Conservation (phyloP, 768 basidiomycete species). For the Calocera viscosa region DNA sequence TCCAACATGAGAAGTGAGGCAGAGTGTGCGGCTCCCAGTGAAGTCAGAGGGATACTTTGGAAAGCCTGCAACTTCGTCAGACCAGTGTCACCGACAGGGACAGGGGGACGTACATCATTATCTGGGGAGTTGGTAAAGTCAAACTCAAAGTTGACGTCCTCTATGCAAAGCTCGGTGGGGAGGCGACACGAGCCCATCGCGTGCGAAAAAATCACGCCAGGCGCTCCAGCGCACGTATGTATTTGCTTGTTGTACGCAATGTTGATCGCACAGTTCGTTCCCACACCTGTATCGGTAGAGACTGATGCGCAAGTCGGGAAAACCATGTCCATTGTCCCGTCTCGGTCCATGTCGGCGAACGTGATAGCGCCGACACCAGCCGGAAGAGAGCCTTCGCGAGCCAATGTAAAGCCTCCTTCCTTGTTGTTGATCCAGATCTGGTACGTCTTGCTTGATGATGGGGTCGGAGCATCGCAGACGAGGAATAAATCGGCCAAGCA, state of each 20-base stretch:
- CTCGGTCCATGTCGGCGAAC: constrained; percentile 89
- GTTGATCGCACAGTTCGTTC: constrained; percentile 68
- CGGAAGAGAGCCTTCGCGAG: constrained; percentile 57
- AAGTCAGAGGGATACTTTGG: constrained; percentile 48
- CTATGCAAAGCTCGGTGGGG: constrained; percentile 67
- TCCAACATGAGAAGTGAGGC: constrained; percentile 59
- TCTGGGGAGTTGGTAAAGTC: constrained; percentile 41
- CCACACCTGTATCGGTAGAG: constrained; percentile 56
- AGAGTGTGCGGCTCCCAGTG: constrained; percentile 21
- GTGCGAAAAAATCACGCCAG: constrained; percentile 38
- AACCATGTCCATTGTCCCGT: constrained; percentile 92
- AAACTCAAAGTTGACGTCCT: constrained; percentile 71
- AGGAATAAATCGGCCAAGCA: constrained; percentile 94
- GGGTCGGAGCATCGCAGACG: constrained; percentile 54
- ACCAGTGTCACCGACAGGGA: neutral
- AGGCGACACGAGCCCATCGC: constrained; percentile 52
- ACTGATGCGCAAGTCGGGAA: constrained; percentile 71
- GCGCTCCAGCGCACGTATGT: constrained; percentile 54
- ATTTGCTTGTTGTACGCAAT: constrained; percentile 90
- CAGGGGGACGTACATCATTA: constrained; percentile 37
- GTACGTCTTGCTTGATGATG: constrained; percentile 43
- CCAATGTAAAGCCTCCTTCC: constrained; percentile 55
- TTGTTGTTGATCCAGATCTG: constrained; percentile 93
- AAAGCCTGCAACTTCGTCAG: constrained; percentile 40
- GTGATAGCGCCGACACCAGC: constrained; percentile 61